phyloP scores from a whole-genome alignment of 495 filamentous ascomycete genomes.

The Neurospora terricola region DNA sequence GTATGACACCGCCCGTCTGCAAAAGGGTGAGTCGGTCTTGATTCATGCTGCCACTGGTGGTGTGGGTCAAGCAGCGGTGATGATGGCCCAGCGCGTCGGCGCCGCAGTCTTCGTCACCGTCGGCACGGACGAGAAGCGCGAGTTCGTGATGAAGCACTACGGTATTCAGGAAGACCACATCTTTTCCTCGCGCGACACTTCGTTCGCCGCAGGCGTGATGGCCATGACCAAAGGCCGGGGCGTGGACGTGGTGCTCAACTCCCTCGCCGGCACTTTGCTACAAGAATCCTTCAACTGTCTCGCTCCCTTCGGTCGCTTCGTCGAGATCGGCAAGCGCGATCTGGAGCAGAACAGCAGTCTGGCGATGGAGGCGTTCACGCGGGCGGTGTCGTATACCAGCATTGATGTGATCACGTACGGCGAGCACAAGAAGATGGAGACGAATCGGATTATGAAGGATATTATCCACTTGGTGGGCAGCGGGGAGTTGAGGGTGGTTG shows the following conservation, averaged over 20 bases:
- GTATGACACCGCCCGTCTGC: conserved; percentile 25
- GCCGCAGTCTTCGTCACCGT: conserved; percentile 50
- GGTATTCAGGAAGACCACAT: conserved; percentile 41
- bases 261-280: conserved; percentile 43
- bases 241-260: conserved; percentile 53
- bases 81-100: conserved; percentile 38
- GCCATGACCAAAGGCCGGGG: conserved; percentile 37
- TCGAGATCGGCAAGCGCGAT: conserved; percentile 47
- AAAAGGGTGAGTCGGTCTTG: conserved; percentile 45
- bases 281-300: conserved; percentile 43
- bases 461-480: conserved; percentile 29
- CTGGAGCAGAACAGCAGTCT: conserved; percentile 26
- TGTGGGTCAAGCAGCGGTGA: conserved; percentile 49
- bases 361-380: conserved; percentile 32
- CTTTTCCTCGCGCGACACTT: conserved; percentile 32
- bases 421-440: conserved; percentile 17
- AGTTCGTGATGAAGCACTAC: conserved; percentile 34
- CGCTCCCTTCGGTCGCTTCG: conserved; percentile 44
- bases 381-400: conserved; percentile 21
- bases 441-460: conserved; percentile 30
- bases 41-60: conserved; percentile 49
- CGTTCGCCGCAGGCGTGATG: conserved; percentile 36
- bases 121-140: conserved; percentile 33
- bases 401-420: conserved; percentile 21
- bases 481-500: conserved; percentile 21